Evolutionary conservation across 192 early-diverging fungal species (phyloP), one percentile per base, ranked within the genome.

Genomic region (Lunasporangiospora selenospora): DNA sequence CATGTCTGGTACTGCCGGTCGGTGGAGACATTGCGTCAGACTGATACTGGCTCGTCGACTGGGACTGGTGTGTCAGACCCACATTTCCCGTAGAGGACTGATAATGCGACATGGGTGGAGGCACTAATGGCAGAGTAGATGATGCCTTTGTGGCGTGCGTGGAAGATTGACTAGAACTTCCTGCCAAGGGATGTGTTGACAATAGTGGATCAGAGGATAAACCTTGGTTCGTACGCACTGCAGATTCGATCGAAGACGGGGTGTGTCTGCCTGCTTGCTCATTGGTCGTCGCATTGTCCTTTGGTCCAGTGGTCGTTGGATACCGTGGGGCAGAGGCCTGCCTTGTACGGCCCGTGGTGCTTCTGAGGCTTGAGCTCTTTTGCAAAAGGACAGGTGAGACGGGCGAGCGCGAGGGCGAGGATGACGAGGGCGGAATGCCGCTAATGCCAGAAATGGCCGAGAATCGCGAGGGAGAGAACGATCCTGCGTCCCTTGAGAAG

Each of bases 1-100:
- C 54, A 4, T 42, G 59, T 19, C 53, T n/a, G n/a, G n/a, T n/a
- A n/a, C n/a, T 23, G 24, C 23, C 47, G 1, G 54, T 34, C 15
- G 53, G 23, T n/a, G 60, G 49, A 1, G 60, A 60, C 23, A 43
- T 43, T 33, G 40, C 34, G 3, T 73, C 58, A n/a, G 21, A 13
- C 6, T 31, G 10, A n/a, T 19, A 10, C 2, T 36, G 13, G 45
- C 45, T 26, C 1, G 45, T 41, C 18, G 56, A 58, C 11, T 45
- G 10, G 29, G 33, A 30, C 42, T 41, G 46, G 31, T 11, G 11
- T 0, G 45, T 30, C 29, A 26, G 13, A 26, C 23, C 15, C 0
- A 13, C 45, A 1, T 21, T 12, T 26, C 12, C 16, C 16, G 45
- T 27, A 15, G 45, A 21, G 13, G 45, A 47, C 6, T 21, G 45